Evolutionary conservation across 768 basidiomycete species (phyloP).

Genomic region (Gautieria morchelliformis): DNA sequence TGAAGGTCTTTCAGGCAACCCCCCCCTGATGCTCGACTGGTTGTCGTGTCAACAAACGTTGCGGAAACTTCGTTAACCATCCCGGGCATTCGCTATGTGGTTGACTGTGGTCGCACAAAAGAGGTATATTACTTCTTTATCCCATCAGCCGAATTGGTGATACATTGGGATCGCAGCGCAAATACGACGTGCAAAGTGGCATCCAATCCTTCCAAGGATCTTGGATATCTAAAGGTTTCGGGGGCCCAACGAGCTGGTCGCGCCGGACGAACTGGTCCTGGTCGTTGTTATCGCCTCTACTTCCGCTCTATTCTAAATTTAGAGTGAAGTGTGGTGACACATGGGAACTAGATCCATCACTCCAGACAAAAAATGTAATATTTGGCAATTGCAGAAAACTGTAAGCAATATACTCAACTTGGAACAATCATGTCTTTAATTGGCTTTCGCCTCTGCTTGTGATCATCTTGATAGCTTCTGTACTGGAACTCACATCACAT

Average conservation of each 20-base stretch:
- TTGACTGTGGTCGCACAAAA: slow-evolving; percentile 92
- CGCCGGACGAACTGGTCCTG: slow-evolving; percentile 95
- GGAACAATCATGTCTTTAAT: too few relatives aligned
- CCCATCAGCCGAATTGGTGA: background rate
- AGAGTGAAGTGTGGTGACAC: too few relatives aligned
- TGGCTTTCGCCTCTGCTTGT: too few relatives aligned
- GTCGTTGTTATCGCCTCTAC: slow-evolving; percentile 96
- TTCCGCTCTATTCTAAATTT: slow-evolving; percentile 86
- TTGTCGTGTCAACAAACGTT: slow-evolving; percentile 92
- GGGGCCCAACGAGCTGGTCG: slow-evolving; percentile 91
- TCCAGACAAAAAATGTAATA: too few relatives aligned
- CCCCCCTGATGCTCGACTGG: slow-evolving; percentile 71
- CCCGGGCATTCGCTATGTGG: slow-evolving; percentile 94
- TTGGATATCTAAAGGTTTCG: slow-evolving; percentile 94
- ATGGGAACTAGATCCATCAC: too few relatives aligned
- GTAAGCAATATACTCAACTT: too few relatives aligned
- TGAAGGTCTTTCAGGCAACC: slow-evolving; percentile 85
- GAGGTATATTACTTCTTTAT: slow-evolving; percentile 43
- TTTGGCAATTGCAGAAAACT: too few relatives aligned
- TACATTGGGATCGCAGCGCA: slow-evolving; percentile 40
- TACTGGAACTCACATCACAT: too few relatives aligned
- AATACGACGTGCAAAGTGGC: slow-evolving; percentile 69
- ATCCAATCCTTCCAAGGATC: slow-evolving; percentile 88
- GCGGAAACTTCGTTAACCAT: slow-evolving; percentile 97
- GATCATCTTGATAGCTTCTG: too few relatives aligned